Evolutionary conservation across 352 stramenopile genomes (phyloP).

Genomic region (Globisporangium cystogenes): DNA sequence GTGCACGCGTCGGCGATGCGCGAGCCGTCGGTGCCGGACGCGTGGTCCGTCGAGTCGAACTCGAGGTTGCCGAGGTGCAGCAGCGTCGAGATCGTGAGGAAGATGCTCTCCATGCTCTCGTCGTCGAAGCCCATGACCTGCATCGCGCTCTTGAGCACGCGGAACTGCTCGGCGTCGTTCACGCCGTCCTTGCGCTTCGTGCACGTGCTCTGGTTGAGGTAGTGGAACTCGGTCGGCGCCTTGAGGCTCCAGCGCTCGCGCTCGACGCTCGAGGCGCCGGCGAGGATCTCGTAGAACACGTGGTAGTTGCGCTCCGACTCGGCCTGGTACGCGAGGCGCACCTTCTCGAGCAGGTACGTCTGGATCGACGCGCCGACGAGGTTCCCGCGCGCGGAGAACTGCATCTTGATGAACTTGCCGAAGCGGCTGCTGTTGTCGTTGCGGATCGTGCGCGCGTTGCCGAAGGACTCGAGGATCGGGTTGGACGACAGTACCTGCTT

Average conservation of each 20-base stretch:
- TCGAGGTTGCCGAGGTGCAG: conserved; percentile 95
- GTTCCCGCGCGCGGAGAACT: conserved; percentile 75
- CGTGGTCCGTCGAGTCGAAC: conserved; percentile 69
- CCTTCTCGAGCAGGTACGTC: conserved; percentile 96
- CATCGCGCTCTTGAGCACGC: conserved; percentile 68
- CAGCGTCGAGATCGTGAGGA: conserved; percentile 87
- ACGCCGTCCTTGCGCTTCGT: conserved; percentile 82
- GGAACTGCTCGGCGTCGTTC: conserved; percentile 88
- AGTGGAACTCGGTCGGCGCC: conserved; percentile 73
- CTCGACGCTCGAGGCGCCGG: conserved; percentile 50
- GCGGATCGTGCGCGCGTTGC: conserved; percentile 95
- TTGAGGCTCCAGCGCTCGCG: conserved; percentile 62
- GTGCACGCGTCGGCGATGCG: conserved; percentile 43
- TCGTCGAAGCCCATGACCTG: conserved; percentile 84
- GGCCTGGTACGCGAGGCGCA: conserved; percentile 91
- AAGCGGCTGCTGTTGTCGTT: conserved; percentile 98
- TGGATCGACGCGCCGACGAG: conserved; percentile 92
- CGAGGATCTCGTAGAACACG: conserved; percentile 95
- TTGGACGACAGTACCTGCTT: conserved; percentile 96
- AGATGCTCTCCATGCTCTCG: conserved; percentile 89
- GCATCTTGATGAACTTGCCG: conserved; percentile 97
- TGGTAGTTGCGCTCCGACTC: conserved; percentile 95
- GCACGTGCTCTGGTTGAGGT: conserved; percentile 89
- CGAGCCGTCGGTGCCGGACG: conserved; percentile 62
- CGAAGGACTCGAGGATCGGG: conserved; percentile 98